A percentile compares a stretch with the other conserved stretches of the same genome.
These are phyloP conservation scores for Starmerella cellae DNA, from an alignment of 805 yeast species.

Conservation along the genomic window DNA sequence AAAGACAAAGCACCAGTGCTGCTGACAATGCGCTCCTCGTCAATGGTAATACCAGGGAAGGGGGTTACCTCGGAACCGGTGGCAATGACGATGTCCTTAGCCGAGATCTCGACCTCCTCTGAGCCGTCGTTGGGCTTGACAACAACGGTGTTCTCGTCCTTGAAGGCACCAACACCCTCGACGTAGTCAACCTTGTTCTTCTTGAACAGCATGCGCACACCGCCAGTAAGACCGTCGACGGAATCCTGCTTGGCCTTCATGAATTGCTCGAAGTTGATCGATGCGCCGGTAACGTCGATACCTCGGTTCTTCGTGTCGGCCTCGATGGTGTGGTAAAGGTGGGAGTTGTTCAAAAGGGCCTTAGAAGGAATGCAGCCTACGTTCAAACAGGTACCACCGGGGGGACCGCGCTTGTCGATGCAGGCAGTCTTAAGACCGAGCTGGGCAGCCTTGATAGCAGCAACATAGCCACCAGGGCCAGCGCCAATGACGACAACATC, in stretches of 20 bases:
- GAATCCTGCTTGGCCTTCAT: slow-evolving; percentile 87
- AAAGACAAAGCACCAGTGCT: slow-evolving; percentile 85
- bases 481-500: slow-evolving; percentile 95
- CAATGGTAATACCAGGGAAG: slow-evolving; percentile 94
- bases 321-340: slow-evolving; percentile 74
- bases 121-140: slow-evolving; percentile 81
- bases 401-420: slow-evolving; percentile 86
- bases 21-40: slow-evolving; percentile 91
- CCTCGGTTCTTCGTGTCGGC: slow-evolving; percentile 81
- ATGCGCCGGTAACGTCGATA: slow-evolving; percentile 65
- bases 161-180: slow-evolving; percentile 85
- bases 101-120: slow-evolving; percentile 57
- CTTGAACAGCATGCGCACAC: slow-evolving; percentile 89
- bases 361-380: slow-evolving; percentile 99
- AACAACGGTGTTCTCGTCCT: slow-evolving; percentile 61
- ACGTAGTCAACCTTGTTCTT: slow-evolving; percentile 88
- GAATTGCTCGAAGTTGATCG: slow-evolving; percentile 61
- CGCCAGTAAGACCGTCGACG: slow-evolving; percentile 80
- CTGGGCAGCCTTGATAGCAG: slow-evolving; percentile 98
- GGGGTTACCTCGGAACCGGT: slow-evolving; percentile 98
- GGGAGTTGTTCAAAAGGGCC: slow-evolving; percentile 88
- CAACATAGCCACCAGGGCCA: slow-evolving; percentile 99
- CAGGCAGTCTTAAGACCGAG: slow-evolving; percentile 89
- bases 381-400: slow-evolving; percentile 97
- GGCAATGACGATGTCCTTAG: slow-evolving; percentile 85